phyloP scores from a whole-genome alignment of 768 basidiomycete genomes.

The Termitomyces sp. region DNA sequence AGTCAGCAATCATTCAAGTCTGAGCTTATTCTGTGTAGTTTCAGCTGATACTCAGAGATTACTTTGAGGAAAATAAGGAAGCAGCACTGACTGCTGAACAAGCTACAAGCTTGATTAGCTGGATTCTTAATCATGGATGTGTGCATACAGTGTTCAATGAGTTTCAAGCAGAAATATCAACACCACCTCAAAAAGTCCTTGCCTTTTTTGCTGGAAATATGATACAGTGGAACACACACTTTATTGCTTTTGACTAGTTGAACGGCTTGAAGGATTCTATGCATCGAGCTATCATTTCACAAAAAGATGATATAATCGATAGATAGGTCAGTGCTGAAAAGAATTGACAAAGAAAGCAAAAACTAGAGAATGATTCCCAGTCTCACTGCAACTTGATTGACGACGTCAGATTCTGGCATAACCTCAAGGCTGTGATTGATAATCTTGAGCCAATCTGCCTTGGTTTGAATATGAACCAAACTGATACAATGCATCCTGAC shows the following conservation, averaged over 20 bases:
- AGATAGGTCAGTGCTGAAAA: constrained; percentile 23
- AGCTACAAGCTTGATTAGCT: constrained; percentile 12
- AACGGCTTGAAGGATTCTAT: constrained; percentile 18
- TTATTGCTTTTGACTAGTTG: neutral
- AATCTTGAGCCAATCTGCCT: constrained; percentile 25
- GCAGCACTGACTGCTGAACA: constrained; percentile 17
- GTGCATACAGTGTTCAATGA: constrained; percentile 17
- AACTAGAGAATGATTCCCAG: no score
- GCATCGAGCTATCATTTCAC: constrained; percentile 12
- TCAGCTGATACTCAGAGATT: constrained; percentile 20
- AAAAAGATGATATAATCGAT: constrained; percentile 15
- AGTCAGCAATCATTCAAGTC: no score
- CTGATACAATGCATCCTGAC: no score
- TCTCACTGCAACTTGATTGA: constrained; percentile 11
- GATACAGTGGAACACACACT: no score
- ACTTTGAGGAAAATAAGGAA: constrained; percentile 17
- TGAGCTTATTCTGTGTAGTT: constrained; percentile 6
- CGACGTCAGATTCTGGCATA: constrained; percentile 14
- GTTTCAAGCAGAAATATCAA: constrained; percentile 2
- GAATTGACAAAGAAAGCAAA: neutral
- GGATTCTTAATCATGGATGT: no score
- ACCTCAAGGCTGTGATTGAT: constrained; percentile 16
- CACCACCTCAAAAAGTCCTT: no score
- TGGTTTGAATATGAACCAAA: constrained; percentile 14
- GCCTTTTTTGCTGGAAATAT: no score